A percentile compares a stretch with the other conserved stretches of the same genome.
These are phyloP conservation scores for Vitis hybrid DNA, from an alignment of 177 flowering plant genomes.

Conservation along the genomic window DNA sequence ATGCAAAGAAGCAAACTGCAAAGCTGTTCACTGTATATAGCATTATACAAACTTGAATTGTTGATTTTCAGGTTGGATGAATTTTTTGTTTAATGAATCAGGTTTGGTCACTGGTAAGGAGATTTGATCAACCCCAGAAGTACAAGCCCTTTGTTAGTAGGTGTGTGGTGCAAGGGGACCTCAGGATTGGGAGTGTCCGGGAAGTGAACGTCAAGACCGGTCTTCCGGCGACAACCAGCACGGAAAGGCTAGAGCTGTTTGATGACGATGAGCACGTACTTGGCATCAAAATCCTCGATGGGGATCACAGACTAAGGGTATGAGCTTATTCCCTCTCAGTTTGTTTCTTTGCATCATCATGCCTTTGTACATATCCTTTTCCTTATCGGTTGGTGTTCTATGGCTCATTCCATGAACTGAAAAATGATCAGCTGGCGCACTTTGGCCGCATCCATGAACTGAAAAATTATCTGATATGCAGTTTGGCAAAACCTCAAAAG, in stretches of 20 bases:
- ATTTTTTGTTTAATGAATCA: slow-evolving; percentile 12
- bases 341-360: neutral
- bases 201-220: slow-evolving; percentile 55
- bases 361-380: too few species aligned
- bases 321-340: neutral
- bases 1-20: too few species aligned
- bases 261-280: slow-evolving; percentile 56
- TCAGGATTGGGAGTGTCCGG: slow-evolving; percentile 51
- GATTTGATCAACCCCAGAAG: slow-evolving; percentile 51
- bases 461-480: too few species aligned
- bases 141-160: slow-evolving; percentile 55
- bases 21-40: too few species aligned
- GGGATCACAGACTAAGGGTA: slow-evolving; percentile 59
- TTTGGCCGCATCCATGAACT: too few species aligned
- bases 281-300: slow-evolving; percentile 49
- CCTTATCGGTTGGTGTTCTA: too few species aligned
- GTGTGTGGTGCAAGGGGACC: slow-evolving; percentile 37
- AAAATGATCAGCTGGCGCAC: too few species aligned
- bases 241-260: slow-evolving; percentile 47
- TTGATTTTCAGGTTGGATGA: neutral
- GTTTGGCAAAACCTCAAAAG: too few species aligned
- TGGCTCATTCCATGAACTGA: too few species aligned
- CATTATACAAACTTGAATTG: too few species aligned
- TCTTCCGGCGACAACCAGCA: slow-evolving; percentile 58
- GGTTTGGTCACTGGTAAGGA: slow-evolving; percentile 58